These are phyloP conservation scores for Pyrenophora seminiperda DNA, from an alignment of 2,329 filamentous ascomycete species.

Conservation along the genomic window DNA sequence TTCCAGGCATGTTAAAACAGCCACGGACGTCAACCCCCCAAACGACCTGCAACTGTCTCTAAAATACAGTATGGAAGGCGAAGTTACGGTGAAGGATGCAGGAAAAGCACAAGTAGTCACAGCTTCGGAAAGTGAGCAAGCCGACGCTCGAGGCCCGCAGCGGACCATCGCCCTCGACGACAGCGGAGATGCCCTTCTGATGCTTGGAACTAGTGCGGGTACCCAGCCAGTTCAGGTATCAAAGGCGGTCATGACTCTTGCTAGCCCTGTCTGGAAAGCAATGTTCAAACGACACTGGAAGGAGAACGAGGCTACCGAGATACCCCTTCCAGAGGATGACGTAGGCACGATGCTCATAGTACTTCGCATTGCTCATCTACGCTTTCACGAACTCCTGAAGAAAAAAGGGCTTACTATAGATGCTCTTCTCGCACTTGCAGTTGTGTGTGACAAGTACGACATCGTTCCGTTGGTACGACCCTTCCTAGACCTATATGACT, in stretches of 20 bases:
- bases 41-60: background rate
- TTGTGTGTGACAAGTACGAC: conserved; percentile 42
- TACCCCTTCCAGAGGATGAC: conserved; percentile 27
- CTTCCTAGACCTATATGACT: conserved; percentile 18
- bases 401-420: conserved; percentile 21
- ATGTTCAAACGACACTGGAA: conserved; percentile 22
- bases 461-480: conserved; percentile 31
- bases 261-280: conserved; percentile 27
- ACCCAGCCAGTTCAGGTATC: conserved; percentile 21
- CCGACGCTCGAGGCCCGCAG: conserved; percentile 7
- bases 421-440: conserved; percentile 30
- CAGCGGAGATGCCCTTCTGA: conserved; percentile 13
- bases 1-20: no score
- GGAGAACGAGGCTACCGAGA: conserved; percentile 22
- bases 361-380: conserved; percentile 12
- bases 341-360: conserved; percentile 11
- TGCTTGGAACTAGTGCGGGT: conserved; percentile 10
- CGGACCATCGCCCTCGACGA: conserved; percentile 13
- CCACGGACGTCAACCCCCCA: background rate
- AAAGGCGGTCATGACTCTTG: conserved; percentile 17
- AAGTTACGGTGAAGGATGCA: no score
- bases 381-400: conserved; percentile 10
- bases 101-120: background rate
- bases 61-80: background rate
- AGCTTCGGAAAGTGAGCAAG: conserved; percentile 2